These are phyloP conservation scores for Pisolithus albus DNA, from an alignment of 768 basidiomycete genomes.

Conservation along the genomic window DNA sequence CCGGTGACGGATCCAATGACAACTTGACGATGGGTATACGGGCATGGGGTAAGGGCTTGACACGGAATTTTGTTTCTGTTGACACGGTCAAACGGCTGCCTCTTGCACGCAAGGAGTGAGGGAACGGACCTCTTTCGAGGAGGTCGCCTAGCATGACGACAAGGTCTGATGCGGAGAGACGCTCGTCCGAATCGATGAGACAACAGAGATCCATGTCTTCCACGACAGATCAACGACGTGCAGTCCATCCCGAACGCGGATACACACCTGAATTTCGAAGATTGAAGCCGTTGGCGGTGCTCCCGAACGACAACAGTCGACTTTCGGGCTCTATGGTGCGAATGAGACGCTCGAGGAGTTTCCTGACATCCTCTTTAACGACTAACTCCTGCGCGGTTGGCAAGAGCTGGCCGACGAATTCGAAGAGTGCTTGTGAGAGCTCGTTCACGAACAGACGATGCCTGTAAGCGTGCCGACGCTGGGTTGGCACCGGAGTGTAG, in stretches of 20 bases:
- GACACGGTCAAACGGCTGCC: slow-evolving; percentile 8
- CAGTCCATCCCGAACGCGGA: slow-evolving; percentile 5
- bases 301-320: slow-evolving; percentile 88
- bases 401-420: slow-evolving; percentile 88
- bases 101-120: slow-evolving; percentile 1
- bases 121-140: slow-evolving; percentile 76
- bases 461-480: slow-evolving; percentile 35
- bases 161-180: slow-evolving; percentile 75
- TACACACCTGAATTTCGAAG: slow-evolving; percentile 84
- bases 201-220: slow-evolving; percentile 99
- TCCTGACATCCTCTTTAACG: slow-evolving; percentile 94
- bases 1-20: slow-evolving; percentile 79
- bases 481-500: slow-evolving; percentile 29
- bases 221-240: slow-evolving; percentile 7
- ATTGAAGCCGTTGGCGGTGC: slow-evolving; percentile 95
- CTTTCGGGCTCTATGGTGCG: slow-evolving; percentile 91
- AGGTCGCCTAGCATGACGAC: slow-evolving; percentile 92
- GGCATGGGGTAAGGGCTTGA: slow-evolving; percentile 93
- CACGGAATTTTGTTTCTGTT: slow-evolving; percentile 89
- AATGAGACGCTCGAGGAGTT: slow-evolving; percentile 91
- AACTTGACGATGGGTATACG: slow-evolving; percentile 99
- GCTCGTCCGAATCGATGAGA: slow-evolving; percentile 83
- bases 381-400: slow-evolving; percentile 86
- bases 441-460: slow-evolving; percentile 65
- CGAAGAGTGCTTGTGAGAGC: slow-evolving; percentile 85